Percentiles rank a stretch among this genome's conserved stretches.
phyloP scores from a whole-genome alignment of 2,329 filamentous ascomycete genomes.

The Ophiosphaerella narmari region DNA sequence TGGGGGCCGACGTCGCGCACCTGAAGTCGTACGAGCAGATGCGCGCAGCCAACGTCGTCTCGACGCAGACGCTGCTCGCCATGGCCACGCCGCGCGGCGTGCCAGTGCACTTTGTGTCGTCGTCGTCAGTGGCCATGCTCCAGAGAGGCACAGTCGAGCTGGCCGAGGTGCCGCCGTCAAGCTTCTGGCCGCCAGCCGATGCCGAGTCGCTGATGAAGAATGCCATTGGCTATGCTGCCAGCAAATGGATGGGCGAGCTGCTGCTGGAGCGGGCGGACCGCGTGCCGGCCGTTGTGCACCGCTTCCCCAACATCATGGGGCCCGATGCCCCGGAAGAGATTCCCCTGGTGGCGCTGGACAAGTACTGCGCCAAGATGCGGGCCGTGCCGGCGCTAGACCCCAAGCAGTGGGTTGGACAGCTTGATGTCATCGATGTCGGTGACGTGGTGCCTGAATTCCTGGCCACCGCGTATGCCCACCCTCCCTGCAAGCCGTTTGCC shows the following conservation, averaged over 20 bases:
- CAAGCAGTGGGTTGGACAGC: conserved; percentile 11
- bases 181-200: neutral
- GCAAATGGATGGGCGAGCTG: conserved; percentile 15
- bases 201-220: conserved; percentile 11
- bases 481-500: conserved; percentile 7
- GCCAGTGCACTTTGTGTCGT: conserved; percentile 21
- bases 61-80: conserved; percentile 3
- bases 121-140: conserved; percentile 7
- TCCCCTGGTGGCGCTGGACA: conserved; percentile 9
- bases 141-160: neutral
- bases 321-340: conserved; percentile 10
- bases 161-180: neutral
- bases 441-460: conserved; percentile 16
- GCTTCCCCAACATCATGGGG: conserved; percentile 17
- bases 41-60: conserved; percentile 5
- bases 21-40: conserved; percentile 28
- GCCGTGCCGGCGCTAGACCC: conserved; percentile 16
- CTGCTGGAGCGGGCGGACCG: conserved; percentile 9
- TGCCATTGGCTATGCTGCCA: conserved; percentile 12
- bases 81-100: conserved; percentile 7
- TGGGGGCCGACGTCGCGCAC: conserved; percentile 24
- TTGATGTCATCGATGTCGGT: conserved; percentile 14
- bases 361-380: conserved; percentile 10
- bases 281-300: conserved; percentile 11
- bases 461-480: conserved; percentile 5